A percentile compares a stretch with the other conserved stretches of the same genome.
Conservation (phyloP, 1,139 yeast genomes). For the Geotrichum carabidarum region DNA sequence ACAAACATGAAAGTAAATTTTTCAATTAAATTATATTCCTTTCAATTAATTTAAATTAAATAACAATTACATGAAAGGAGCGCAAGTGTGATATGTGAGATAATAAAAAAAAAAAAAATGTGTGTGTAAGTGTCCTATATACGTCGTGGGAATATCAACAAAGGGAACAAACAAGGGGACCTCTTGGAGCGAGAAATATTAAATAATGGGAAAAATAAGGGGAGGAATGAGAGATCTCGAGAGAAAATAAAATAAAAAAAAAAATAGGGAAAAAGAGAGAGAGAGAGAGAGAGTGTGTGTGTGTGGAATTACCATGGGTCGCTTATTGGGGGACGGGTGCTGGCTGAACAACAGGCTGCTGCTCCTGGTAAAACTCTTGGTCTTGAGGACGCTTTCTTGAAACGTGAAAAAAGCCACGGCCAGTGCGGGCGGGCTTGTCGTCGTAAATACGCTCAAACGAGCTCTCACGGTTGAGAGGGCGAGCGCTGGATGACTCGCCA, state of each 20-base stretch:
- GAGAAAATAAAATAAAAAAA: background rate
- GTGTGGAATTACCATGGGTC: no score
- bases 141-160: background rate
- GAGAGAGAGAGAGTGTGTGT: background rate
- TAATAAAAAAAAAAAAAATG: no score
- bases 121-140: background rate
- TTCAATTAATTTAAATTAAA: background rate
- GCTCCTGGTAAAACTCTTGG: background rate
- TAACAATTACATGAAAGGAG: background rate
- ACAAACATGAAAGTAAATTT: background rate
- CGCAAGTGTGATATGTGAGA: no score
- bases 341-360: conserved; percentile 4
- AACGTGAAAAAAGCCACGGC: conserved; percentile 13
- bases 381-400: conserved; percentile 1
- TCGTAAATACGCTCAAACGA: conserved; percentile 19
- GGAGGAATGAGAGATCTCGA: background rate
- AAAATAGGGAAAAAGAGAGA: background rate
- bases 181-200: background rate
- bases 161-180: background rate
- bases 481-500: conserved; percentile 1
- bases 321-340: background rate
- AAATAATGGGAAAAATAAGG: background rate
- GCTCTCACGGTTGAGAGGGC: conserved; percentile 12
- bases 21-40: background rate
- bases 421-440: conserved; percentile 5